Conservation (phyloP, 164 flowering plant genomes). For the Vitis rotundifolia region DNA sequence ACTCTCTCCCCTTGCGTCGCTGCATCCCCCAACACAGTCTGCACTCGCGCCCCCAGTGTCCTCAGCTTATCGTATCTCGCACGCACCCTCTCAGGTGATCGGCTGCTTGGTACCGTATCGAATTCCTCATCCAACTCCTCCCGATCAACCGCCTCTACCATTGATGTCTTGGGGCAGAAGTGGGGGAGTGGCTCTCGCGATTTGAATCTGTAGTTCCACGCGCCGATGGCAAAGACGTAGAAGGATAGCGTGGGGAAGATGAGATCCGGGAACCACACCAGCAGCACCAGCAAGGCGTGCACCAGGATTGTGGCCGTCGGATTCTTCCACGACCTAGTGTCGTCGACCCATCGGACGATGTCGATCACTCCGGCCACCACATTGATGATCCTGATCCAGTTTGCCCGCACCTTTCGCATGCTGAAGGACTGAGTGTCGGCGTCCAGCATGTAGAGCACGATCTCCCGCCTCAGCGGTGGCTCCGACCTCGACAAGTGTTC, state of each 20-base stretch:
- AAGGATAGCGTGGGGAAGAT: conserved; percentile 66
- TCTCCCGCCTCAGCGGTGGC: conserved; percentile 77
- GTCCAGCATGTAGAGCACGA: conserved; percentile 74
- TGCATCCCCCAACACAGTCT: conserved; percentile 66
- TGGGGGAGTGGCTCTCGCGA: conserved; percentile 44
- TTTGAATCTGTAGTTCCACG: conserved; percentile 71
- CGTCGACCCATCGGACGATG: conserved; percentile 63
- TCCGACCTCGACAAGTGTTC: conserved; percentile 68
- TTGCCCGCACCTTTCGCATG: conserved; percentile 81
- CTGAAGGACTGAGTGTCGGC: conserved; percentile 66
- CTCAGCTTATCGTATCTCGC: conserved; percentile 75
- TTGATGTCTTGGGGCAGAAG: conserved; percentile 53
- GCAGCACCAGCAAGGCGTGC: conserved; percentile 69
- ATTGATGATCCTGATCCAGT: conserved; percentile 68
- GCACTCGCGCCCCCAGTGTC: conserved; percentile 65
- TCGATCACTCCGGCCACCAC: conserved; percentile 51
- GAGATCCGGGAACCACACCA: conserved; percentile 87
- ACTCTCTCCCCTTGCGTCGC: conserved; percentile 84
- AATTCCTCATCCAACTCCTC: conserved; percentile 95
- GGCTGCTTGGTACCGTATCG: conserved; percentile 58
- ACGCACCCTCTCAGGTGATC: conserved; percentile 48
- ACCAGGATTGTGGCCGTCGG: conserved; percentile 72
- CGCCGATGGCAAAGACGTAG: conserved; percentile 67
- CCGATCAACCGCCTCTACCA: conserved; percentile 50
- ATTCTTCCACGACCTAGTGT: conserved; percentile 80